Evolutionary conservation across 257 asterid genomes (phyloP), one percentile per base, ranked within the genome.

Genomic region (Coffea eugenioides): DNA sequence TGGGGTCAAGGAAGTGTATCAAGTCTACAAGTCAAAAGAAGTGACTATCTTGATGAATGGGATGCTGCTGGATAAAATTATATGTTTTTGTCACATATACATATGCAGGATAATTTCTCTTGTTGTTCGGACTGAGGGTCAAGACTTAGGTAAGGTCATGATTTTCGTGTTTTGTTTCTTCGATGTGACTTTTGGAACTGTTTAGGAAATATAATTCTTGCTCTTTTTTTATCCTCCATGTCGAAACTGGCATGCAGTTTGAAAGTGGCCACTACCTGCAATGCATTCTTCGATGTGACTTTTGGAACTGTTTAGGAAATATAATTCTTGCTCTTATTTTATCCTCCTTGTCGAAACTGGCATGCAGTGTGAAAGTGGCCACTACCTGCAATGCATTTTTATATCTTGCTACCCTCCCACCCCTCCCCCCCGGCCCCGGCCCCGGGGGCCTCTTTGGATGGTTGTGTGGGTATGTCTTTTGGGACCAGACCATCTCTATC

Each of bases 1-100:
- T 95, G 97, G 99, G 98, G 97, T 85, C 90, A 91, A 80, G 91
- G 91, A 82, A 79, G 83, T 81, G 59, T 88, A 65, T 83, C 88
- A 36, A 48, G 72, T 79, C 61, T 75, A 70, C 87, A 75, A 74
- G 77, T 87, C 83, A 88, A 77, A 64, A 86, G 80, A 86, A 83
- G 80, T 71, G 90, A 80, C 75, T 82, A 80, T 82, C 84, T 82
- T 78, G 87, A 88, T 85, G 61, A 82, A 81, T 80, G 77, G 78
- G 36, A 74, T 78, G 16, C 57, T 76, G 9, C 56, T 77, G 48
- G 59, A 64, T 69, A 51, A 67, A 39, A 31, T 31, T 48, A 11
- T 48, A 8, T 48, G 52, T 48, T 11, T 48, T 48, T 48, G 52
- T 3, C 3, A 25, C 25, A 73, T 51, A 54, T 65, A 48, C 14